Base-by-base conservation (phyloP, 2,329 filamentous ascomycete species). In the Drechslerella coelobrocha region DNA sequence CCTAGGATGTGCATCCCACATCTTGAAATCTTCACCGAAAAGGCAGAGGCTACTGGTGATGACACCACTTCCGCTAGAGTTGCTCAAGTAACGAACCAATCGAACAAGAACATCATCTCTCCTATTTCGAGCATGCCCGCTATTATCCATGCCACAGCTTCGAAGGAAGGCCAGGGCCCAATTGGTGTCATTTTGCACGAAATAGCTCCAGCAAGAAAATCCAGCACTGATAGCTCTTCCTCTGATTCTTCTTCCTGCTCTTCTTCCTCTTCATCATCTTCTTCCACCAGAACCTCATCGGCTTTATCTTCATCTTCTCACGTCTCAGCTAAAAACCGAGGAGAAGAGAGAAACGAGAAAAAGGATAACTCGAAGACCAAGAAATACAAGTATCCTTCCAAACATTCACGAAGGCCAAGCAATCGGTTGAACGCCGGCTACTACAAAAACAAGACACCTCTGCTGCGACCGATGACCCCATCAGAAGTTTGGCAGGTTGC, bases 371-470 rank as follows among this genome's bases (percentile, higher is more conserved):
- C 31, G 7, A 63, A 59, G 21, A 12, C 50, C 2, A 53, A 34
- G 26, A 71, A 62, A 27, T 71, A 71, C 39, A 57, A 27, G 56
- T 71, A 71, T 17, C 66, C 66, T 14, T 71, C 66, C 0, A 71
- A 62, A 34, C 45, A 43, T 2, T 71, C 66, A 7, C 57, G 66
- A n/a, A 34, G 45, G 14, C 66, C 66, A 4, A 63, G 51, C 2
- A 71, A 71, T 60, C 66, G 66, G 23, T 45, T 71, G 2, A 71
- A 71, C 48, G 66, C 55, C 14, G 66, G 66, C 19, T 53, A 71
- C 31, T 71, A 71, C 29, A 71, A 39, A 29, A 60, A 55, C 39
- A 62, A 55, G 29, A 43, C 34, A 14, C 52, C 53, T 8, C 47
- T 54, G 4, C 34, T 71, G 10, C 59, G 57, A n/a, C 59, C 66